Base-by-base conservation (phyloP, 352 stramenopile species). In the Pythium biforme region DNA sequence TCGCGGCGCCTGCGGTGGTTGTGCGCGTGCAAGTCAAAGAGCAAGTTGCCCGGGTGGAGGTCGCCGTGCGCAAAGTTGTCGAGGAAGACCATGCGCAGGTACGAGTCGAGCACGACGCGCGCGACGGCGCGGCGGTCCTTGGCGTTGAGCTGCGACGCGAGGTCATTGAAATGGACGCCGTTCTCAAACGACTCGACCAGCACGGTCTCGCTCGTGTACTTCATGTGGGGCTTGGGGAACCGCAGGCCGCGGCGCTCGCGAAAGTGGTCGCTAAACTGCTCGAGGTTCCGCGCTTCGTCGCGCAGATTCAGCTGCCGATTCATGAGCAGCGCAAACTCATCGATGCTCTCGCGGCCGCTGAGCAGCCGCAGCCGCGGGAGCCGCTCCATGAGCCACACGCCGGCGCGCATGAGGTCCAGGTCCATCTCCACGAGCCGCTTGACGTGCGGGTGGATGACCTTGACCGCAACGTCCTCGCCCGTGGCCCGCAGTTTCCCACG, bases 11-110 rank as follows among this genome's bases (percentile, higher is more conserved):
- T 34, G 8, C 34, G 51, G 20, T 51, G 39, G 14, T 67, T 40
- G 52, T 59, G 46, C 3, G 45, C 47, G 31, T 62, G 68, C 52
- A 76, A 45, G 27, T 88, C 75, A 69, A 94, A 90, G 25, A 97
- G 74, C 56, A 97, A 71, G 64, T 97, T 98, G 34, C 93, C 93
- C 46, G 90, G 90, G 66, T 98, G 93, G n/a, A 98, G 65, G 68
- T 98, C 92, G 37, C 88, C 87, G 54, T 97, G 90, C 14, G 94
- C 85, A 72, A 98, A 99, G 61, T 98, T 98, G 69, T 99, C 89
- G 10, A 97, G 73, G 49, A 99, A 98, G 0, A 98, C 90, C 96
- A 99, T 99, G 40, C 90, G 86, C 15, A 97, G 66, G 63, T 95
- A 97, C 10, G 86, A 75, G 64, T 96, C 83, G 2, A 97, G 72